Evolutionary conservation across 129 eudicot species (phyloP).

Genomic region (Flaveria brownii): DNA sequence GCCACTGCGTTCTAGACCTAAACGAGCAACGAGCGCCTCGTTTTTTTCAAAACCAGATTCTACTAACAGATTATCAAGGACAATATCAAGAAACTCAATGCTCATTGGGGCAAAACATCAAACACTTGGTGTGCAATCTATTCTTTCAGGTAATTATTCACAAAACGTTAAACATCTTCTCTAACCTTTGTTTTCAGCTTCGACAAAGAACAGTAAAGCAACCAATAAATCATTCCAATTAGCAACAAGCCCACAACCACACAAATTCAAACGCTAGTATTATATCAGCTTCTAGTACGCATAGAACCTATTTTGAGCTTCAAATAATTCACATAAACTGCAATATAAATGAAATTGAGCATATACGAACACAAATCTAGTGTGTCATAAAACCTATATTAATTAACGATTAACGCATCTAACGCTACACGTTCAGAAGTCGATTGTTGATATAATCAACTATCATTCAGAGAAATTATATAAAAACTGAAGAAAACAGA

Average conservation of each 20-base stretch:
- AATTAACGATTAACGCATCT: conserved; percentile 6
- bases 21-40: too few relatives aligned
- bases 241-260: neutral
- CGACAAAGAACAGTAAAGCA: neutral
- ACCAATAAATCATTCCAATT: neutral
- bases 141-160: neutral
- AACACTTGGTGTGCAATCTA: conserved; percentile 30
- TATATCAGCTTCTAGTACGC: neutral
- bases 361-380: neutral
- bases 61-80: too few relatives aligned
- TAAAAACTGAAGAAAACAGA: neutral
- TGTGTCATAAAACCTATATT: neutral
- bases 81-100: too few relatives aligned
- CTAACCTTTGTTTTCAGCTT: neutral
- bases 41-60: too few relatives aligned
- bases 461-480: neutral
- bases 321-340: neutral
- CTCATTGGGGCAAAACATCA: conserved; percentile 15
- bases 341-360: neutral
- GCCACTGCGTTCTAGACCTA: too few relatives aligned
- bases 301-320: neutral
- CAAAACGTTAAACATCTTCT: neutral
- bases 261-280: neutral
- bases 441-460: neutral
- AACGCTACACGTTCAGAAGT: neutral